Evolutionary conservation across 768 basidiomycete genomes (phyloP).

Genomic region (Kwoniella sp.): DNA sequence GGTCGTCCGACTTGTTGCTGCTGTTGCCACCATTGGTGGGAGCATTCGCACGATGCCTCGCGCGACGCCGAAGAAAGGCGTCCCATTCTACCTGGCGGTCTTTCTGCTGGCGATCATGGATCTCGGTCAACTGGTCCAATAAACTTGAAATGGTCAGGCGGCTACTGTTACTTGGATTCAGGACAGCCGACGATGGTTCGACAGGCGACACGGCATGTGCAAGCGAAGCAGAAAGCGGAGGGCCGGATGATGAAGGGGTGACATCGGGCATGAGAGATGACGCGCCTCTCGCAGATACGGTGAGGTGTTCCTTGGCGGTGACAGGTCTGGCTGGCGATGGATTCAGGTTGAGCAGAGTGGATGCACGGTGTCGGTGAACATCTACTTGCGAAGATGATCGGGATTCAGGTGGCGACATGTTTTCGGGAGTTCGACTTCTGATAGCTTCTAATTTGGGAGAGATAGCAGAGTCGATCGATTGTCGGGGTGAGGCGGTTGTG

Average conservation of each 20-base stretch:
- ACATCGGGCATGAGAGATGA: conserved; percentile 33
- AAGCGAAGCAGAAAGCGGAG: conserved; percentile 17
- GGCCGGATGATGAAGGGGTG: conserved; percentile 9
- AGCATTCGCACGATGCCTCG: conserved; percentile 59
- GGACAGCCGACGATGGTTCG: conserved; percentile 6
- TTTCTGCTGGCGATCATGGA: conserved; percentile 77
- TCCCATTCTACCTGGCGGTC: conserved; percentile 77
- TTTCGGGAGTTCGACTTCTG: conserved; percentile 10
- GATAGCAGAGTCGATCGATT: conserved; percentile 34
- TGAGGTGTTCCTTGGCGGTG: conserved; percentile 45
- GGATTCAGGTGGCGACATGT: conserved; percentile 5
- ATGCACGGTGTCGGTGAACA: conserved; percentile 34
- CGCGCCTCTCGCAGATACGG: conserved; percentile 45
- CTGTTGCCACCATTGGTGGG: neutral
- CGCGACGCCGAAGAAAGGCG: conserved; percentile 70
- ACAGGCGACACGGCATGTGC: neutral
- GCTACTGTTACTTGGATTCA: conserved; percentile 1
- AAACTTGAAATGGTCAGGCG: conserved; percentile 67
- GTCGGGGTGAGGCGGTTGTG: conserved; percentile 19
- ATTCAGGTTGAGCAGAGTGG: conserved; percentile 33
- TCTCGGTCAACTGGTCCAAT: conserved; percentile 72
- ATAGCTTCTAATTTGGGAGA: neutral
- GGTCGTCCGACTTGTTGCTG: conserved; percentile 64
- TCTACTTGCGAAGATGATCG: conserved; percentile 13
- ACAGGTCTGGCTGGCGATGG: conserved; percentile 46